Percentiles rank a stretch among this genome's conserved stretches.
These are phyloP conservation scores for Didymosphaeria variabile DNA, from an alignment of 2,329 filamentous ascomycete genomes.

Conservation along the genomic window DNA sequence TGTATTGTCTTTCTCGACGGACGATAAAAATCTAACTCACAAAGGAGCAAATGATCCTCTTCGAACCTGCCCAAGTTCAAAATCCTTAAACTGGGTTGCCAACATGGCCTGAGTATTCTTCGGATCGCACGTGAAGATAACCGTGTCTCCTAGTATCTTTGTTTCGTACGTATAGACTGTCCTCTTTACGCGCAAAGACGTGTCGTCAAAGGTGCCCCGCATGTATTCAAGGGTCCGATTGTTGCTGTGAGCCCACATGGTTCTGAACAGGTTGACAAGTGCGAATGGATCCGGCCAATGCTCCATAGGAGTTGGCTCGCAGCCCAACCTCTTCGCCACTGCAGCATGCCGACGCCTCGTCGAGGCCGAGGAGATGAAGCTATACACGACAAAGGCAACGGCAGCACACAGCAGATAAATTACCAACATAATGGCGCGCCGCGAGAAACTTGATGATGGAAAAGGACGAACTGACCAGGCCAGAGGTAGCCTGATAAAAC, in stretches of 20 bases:
- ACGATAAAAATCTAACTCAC: slow-evolving; percentile 26
- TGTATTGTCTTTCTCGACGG: not conserved
- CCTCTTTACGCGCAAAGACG: not conserved
- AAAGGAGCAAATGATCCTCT: slow-evolving; percentile 50
- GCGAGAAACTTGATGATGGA: not conserved
- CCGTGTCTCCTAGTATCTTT: not conserved
- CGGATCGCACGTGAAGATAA: slow-evolving; percentile 43
- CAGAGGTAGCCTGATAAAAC: not conserved
- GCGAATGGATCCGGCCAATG: not conserved
- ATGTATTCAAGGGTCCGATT: not conserved
- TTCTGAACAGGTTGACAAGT: not conserved
- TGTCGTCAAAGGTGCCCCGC: not conserved
- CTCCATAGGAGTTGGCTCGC: not conserved
- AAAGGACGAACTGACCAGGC: not conserved
- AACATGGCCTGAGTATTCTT: slow-evolving; percentile 57
- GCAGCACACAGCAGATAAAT: not conserved
- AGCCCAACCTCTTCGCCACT: not conserved
- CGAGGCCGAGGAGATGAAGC: not conserved
- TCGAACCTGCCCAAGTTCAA: slow-evolving; percentile 48
- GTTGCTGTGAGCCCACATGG: not conserved
- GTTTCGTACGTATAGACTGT: not conserved
- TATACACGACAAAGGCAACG: not conserved
- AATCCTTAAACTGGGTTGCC: slow-evolving; percentile 57
- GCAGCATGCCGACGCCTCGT: not conserved
- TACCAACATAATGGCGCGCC: not conserved